A percentile compares a stretch with the other conserved stretches of the same genome.
These are phyloP conservation scores for Ambrosia artemisiifolia DNA, from an alignment of 129 eudicot genomes.

Conservation along the genomic window DNA sequence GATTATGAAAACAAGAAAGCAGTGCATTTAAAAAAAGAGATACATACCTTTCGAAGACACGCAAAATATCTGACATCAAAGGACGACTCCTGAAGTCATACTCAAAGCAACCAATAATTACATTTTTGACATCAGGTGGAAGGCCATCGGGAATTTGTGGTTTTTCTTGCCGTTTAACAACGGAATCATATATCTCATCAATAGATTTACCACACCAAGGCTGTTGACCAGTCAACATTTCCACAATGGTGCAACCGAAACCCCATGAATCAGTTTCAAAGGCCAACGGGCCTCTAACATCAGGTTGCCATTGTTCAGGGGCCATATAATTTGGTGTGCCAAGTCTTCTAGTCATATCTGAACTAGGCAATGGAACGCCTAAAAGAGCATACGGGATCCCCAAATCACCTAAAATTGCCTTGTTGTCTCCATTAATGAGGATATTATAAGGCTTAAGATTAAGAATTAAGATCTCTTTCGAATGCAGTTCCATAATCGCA, in stretches of 20 bases:
- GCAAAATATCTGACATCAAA: constrained; percentile 64
- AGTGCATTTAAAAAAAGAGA: not conserved
- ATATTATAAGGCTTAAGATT: constrained; percentile 85
- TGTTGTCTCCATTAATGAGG: constrained; percentile 58
- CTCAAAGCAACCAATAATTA: constrained; percentile 78
- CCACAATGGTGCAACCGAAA: constrained; percentile 79
- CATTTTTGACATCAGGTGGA: constrained; percentile 73
- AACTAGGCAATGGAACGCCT: constrained; percentile 52
- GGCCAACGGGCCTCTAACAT: constrained; percentile 76
- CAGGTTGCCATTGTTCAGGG: constrained; percentile 98
- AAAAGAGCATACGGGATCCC: constrained; percentile 67
- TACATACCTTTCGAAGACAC: constrained; percentile 65
- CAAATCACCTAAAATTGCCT: constrained; percentile 69
- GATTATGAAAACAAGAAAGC: not conserved
- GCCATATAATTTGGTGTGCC: constrained; percentile 94
- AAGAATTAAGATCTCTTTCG: constrained; percentile 67
- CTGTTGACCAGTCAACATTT: constrained; percentile 77
- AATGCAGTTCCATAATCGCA: constrained; percentile 72
- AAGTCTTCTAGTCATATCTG: constrained; percentile 58
- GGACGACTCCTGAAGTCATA: constrained; percentile 91
- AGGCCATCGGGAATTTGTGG: constrained; percentile 75
- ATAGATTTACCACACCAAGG: constrained; percentile 85
- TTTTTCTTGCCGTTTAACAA: constrained; percentile 63
- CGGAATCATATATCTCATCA: constrained; percentile 62
- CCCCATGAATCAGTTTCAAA: constrained; percentile 98